Conservation (phyloP, 1,139 yeast species). For the Wickerhamiella infanticola region DNA sequence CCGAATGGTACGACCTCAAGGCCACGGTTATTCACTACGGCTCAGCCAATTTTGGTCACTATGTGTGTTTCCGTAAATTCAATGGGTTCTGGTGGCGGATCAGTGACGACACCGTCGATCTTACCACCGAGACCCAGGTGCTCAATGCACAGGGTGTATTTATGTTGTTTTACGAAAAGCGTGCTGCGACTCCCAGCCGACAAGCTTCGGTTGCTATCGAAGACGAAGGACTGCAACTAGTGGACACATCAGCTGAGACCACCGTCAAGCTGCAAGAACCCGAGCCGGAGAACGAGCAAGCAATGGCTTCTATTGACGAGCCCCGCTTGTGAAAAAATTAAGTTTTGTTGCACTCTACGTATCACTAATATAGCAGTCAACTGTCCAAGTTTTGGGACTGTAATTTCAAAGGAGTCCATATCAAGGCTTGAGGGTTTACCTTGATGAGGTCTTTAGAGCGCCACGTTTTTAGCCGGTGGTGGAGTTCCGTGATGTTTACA, state of each 20-base stretch:
- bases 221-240: not conserved
- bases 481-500: constrained; percentile 34
- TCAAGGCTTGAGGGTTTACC: constrained; percentile 7
- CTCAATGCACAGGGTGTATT: constrained; percentile 73
- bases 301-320: no score
- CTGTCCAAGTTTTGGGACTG: no score
- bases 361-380: no score
- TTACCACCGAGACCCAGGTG: constrained; percentile 68
- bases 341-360: no score
- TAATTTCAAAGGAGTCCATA: constrained; percentile 8
- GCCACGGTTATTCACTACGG: constrained; percentile 88
- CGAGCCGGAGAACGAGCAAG: no score
- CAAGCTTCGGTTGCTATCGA: not conserved
- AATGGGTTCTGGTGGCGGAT: constrained; percentile 88
- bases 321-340: no score
- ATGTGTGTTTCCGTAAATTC: constrained; percentile 63
- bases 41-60: constrained; percentile 90
- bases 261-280: no score
- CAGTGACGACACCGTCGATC: constrained; percentile 74
- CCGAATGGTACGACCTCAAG: constrained; percentile 43
- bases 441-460: constrained; percentile 19
- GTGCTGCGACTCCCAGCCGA: not conserved
- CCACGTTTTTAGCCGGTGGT: constrained; percentile 5
- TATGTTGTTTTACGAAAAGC: constrained; percentile 68
- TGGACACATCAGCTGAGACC: not conserved